Evolutionary conservation across 345 rosid species (phyloP).

Genomic region (Citrus maxima): DNA sequence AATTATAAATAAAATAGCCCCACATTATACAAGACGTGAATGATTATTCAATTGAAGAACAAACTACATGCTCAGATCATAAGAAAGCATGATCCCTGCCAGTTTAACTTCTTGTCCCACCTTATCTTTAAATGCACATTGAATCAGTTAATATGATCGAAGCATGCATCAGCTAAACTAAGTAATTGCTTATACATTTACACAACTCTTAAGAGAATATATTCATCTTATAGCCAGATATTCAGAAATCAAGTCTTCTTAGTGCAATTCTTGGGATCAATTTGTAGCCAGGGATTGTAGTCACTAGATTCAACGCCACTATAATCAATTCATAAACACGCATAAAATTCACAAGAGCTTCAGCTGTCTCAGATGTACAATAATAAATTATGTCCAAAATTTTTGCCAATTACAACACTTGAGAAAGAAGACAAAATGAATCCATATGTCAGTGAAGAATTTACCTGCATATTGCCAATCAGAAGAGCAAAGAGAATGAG

Average conservation of each 20-base stretch:
- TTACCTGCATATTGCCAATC: constrained; percentile 99
- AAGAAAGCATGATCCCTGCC: background rate
- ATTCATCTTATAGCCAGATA: background rate
- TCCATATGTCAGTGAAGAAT: background rate
- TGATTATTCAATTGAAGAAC: background rate
- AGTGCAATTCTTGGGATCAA: background rate
- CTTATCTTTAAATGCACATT: background rate
- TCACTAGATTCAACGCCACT: background rate
- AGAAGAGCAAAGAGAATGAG: constrained; percentile 94
- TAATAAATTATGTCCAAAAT: background rate
- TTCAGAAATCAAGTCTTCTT: background rate
- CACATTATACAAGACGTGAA: background rate
- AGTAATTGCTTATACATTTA: background rate
- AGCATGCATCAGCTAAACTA: background rate
- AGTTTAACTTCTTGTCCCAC: background rate
- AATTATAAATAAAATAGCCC: background rate
- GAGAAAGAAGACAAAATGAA: background rate
- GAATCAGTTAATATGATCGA: background rate
- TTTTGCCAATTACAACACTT: background rate
- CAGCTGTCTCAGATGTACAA: constrained; percentile 4
- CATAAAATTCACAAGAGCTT: background rate
- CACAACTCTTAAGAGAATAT: background rate
- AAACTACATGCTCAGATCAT: background rate
- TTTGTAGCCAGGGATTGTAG: background rate
- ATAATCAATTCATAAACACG: background rate